Conservation (phyloP, 2,329 filamentous ascomycete genomes). For the Xylariaceae sp. region DNA sequence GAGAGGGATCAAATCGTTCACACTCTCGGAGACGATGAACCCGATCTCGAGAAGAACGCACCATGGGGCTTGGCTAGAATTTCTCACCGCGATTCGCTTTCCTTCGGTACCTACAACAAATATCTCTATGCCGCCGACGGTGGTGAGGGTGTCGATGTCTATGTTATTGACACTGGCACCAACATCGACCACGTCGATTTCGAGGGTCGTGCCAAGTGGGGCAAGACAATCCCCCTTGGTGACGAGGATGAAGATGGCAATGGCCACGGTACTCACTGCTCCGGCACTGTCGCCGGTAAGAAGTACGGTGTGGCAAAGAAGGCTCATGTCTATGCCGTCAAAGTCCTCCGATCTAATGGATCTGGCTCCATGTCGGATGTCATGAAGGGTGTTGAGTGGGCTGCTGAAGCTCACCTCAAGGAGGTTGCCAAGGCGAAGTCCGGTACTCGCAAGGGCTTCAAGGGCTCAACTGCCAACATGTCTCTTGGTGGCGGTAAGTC, state of each 20-base stretch:
- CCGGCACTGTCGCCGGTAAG: slow-evolving; percentile 93
- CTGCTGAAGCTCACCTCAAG: slow-evolving; percentile 72
- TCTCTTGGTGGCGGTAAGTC: slow-evolving; percentile 98
- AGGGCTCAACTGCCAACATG: slow-evolving; percentile 99
- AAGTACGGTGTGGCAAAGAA: slow-evolving; percentile 99
- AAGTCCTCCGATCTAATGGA: slow-evolving; percentile 95
- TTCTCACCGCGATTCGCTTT: slow-evolving; percentile 83
- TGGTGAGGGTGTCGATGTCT: slow-evolving; percentile 97
- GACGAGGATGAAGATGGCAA: slow-evolving; percentile 93
- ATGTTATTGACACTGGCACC: slow-evolving; percentile 97
- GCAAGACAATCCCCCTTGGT: slow-evolving; percentile 84
- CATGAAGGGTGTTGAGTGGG: slow-evolving; percentile 96
- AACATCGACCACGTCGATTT: slow-evolving; percentile 94
- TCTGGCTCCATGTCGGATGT: slow-evolving; percentile 98
- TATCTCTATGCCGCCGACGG: slow-evolving; percentile 87
- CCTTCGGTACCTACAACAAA: slow-evolving; percentile 95
- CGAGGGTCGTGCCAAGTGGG: slow-evolving; percentile 91
- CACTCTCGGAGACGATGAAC: slow-evolving; percentile 56
- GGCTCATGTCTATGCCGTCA: slow-evolving; percentile 92
- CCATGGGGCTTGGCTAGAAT: slow-evolving; percentile 99
- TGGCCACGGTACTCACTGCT: slow-evolving; percentile 98
- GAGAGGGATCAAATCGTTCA: slow-evolving; percentile 92
- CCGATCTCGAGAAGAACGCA: slow-evolving; percentile 72
- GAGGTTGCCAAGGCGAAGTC: slow-evolving; percentile 74
- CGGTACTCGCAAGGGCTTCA: slow-evolving; percentile 93